These are phyloP conservation scores for Wallacemonas collosoma DNA, from an alignment of 208 protist genomes.

Conservation along the genomic window DNA sequence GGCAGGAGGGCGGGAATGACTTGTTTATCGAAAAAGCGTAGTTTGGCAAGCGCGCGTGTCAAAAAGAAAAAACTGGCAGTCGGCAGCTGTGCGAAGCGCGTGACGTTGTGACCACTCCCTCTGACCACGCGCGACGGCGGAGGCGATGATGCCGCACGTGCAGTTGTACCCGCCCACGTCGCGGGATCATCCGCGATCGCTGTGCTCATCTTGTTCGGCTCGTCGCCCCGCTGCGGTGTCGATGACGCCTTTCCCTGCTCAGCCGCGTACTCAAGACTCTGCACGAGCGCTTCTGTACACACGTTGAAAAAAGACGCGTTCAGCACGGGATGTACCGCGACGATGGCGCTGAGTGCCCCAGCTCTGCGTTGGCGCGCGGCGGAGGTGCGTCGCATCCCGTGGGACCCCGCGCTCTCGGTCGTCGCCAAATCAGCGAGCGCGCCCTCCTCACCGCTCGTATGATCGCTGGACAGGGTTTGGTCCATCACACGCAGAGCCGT, in stretches of 20 bases:
- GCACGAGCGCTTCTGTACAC: slow-evolving; percentile 32
- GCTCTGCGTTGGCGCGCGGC: neutral
- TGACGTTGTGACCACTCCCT: slow-evolving; percentile 25
- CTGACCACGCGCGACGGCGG: neutral
- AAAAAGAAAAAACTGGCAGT: slow-evolving; percentile 63
- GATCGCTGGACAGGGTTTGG: neutral
- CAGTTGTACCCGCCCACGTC: too few relatives aligned
- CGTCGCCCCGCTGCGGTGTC: neutral
- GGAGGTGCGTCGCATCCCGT: too few relatives aligned
- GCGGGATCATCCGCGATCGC: neutral
- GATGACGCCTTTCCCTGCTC: neutral
- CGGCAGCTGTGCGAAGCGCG: slow-evolving; percentile 24
- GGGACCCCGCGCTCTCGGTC: too few relatives aligned
- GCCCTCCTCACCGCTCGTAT: neutral
- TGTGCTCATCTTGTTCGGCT: neutral
- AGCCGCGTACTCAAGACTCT: slow-evolving; percentile 13
- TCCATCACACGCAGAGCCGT: slow-evolving; percentile 3
- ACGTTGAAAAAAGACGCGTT: slow-evolving; percentile 40
- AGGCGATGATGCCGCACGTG: too few relatives aligned
- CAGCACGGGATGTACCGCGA: slow-evolving; percentile 38
- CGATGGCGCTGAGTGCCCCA: neutral
- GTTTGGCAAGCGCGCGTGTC: slow-evolving; percentile 56
- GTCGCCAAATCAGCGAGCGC: too few relatives aligned
- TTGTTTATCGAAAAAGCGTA: slow-evolving; percentile 43
- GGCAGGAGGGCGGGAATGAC: slow-evolving; percentile 43